These are phyloP conservation scores for Dictyophora rubrovolvata DNA, from an alignment of 768 basidiomycete species.

Conservation along the genomic window DNA sequence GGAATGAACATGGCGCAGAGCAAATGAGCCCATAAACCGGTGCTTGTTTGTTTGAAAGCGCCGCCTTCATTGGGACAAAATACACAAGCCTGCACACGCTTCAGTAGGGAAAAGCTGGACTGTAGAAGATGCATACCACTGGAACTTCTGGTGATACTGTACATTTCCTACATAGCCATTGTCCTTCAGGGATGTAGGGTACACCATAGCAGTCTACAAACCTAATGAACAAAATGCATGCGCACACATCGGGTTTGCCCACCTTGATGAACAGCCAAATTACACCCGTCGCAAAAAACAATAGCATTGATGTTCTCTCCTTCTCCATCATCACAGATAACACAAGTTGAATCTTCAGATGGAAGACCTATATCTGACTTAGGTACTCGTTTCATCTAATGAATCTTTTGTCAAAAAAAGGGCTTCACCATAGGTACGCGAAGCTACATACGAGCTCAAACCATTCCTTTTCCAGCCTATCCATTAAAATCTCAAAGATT, in stretches of 20 bases:
- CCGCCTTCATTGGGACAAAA: conserved; percentile 95
- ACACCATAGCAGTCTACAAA: conserved; percentile 91
- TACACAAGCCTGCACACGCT: conserved; percentile 62
- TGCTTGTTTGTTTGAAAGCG: conserved; percentile 93
- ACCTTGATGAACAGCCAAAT: conserved; percentile 99
- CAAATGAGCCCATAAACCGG: conserved; percentile 92
- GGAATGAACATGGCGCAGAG: conserved; percentile 97
- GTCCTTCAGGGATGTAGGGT: conserved; percentile 98
- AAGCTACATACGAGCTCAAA: conserved; percentile 70
- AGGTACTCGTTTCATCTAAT: conserved; percentile 84
- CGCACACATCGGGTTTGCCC: conserved; percentile 12
- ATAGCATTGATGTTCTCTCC: conserved; percentile 99
- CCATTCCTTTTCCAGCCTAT: conserved; percentile 97
- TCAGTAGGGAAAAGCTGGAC: neutral
- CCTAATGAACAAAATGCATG: neutral
- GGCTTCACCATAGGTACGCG: neutral
- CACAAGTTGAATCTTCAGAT: conserved; percentile 92
- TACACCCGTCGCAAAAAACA: conserved; percentile 98
- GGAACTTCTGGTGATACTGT: conserved; percentile 95
- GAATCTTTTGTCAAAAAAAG: neutral
- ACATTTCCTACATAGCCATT: conserved; percentile 98
- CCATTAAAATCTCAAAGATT: conserved; percentile 93
- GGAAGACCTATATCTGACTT: conserved; percentile 82
- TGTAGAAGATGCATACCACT: conserved; percentile 49
- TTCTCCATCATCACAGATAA: conserved; percentile 96